These are phyloP conservation scores for Bolboschoenoplectus hybrid DNA, from an alignment of 202 grass and related monocot species.

Conservation along the genomic window DNA sequence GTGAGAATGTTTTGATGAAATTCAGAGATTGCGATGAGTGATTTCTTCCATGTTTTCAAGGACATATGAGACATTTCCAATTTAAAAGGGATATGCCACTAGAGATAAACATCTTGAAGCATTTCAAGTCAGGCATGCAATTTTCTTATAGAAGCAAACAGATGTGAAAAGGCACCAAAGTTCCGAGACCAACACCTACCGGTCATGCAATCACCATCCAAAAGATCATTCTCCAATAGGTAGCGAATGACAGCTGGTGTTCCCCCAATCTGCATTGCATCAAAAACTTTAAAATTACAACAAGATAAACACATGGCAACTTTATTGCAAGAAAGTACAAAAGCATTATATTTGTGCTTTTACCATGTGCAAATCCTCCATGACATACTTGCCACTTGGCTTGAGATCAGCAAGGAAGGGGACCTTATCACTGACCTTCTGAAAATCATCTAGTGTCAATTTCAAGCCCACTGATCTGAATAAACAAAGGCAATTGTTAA, in stretches of 20 bases:
- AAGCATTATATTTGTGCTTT: constrained; percentile 15
- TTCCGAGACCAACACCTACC: constrained; percentile 52
- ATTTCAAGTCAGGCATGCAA: not conserved
- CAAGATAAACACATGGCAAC: not conserved
- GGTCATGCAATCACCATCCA: constrained; percentile 93
- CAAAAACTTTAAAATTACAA: constrained; percentile 25
- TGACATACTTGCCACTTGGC: constrained; percentile 98
- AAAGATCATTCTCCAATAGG: constrained; percentile 85
- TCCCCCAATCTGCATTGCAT: constrained; percentile 72
- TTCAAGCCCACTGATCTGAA: constrained; percentile 89
- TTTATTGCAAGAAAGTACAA: not conserved
- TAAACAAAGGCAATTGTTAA: constrained; percentile 43
- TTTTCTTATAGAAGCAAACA: not conserved
- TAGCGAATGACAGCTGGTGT: constrained; percentile 90
- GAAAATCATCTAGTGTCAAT: constrained; percentile 96
- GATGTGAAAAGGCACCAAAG: constrained; percentile 2
- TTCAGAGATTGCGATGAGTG: not conserved
- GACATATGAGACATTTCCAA: not conserved
- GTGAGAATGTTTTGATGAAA: not conserved
- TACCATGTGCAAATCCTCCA: constrained; percentile 99
- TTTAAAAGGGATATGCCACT: not conserved
- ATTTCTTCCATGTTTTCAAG: not conserved
- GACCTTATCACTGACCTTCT: constrained; percentile 94
- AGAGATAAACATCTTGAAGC: not conserved
- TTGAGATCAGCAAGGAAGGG: constrained; percentile 99